Conservation (phyloP, 352 stramenopile species). For the Globisporangium paddicum region DNA sequence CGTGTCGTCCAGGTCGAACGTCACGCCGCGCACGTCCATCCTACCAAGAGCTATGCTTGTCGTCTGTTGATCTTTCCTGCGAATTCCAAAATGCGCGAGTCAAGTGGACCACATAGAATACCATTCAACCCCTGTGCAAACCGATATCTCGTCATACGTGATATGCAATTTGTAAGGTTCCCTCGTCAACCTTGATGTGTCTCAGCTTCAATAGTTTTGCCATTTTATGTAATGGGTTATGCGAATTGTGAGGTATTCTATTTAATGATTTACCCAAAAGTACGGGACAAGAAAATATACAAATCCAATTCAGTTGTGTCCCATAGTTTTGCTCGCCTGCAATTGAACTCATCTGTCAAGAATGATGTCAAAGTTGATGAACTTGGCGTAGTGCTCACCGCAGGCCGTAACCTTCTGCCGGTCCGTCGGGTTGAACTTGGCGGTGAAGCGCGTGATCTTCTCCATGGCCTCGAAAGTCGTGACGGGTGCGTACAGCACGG, state of each 20-base stretch:
- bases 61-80: background rate
- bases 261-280: too few relatives aligned
- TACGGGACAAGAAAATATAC: too few relatives aligned
- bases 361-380: slow-evolving; percentile 80
- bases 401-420: slow-evolving; percentile 71
- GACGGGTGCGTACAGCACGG: slow-evolving; percentile 72
- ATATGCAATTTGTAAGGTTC: too few relatives aligned
- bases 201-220: too few relatives aligned
- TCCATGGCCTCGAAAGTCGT: slow-evolving; percentile 82
- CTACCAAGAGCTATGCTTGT: background rate
- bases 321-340: too few relatives aligned
- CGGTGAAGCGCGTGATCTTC: slow-evolving; percentile 75
- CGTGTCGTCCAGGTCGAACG: slow-evolving; percentile 80
- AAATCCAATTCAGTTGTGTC: too few relatives aligned
- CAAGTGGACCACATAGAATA: background rate
- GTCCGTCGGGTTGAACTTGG: slow-evolving; percentile 88
- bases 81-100: background rate
- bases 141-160: background rate
- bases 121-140: background rate
- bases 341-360: slow-evolving; percentile 44
- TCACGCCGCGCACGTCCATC: slow-evolving; percentile 39
- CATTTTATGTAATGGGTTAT: too few relatives aligned
- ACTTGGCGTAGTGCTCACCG: slow-evolving; percentile 80
- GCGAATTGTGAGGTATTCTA: too few relatives aligned
- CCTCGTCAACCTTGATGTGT: too few relatives aligned